Conservation (phyloP, 768 basidiomycete species). For the Kwoniella botswanensis region DNA sequence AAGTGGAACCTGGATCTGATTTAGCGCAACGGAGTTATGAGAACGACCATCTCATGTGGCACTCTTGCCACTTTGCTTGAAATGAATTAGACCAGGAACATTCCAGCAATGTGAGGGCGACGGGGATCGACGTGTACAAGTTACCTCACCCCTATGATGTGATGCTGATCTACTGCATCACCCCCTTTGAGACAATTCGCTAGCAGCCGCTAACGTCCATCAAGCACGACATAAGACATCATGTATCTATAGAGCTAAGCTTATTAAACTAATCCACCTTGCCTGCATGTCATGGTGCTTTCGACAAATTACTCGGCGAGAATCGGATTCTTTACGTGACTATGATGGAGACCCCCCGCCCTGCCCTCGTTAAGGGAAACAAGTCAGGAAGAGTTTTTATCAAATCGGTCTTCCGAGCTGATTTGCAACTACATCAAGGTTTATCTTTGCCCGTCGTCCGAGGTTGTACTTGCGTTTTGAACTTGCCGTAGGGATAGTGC, state of each 20-base stretch:
- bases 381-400: not conserved
- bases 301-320: not conserved
- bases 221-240: constrained; percentile 8
- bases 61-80: too few relatives aligned
- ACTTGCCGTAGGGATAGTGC: too few relatives aligned
- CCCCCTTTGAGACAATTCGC: not conserved
- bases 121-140: not conserved
- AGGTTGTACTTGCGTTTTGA: too few relatives aligned
- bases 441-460: not conserved
- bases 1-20: too few relatives aligned
- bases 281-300: not conserved
- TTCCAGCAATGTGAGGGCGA: not conserved
- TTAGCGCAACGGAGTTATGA: constrained; percentile 2
- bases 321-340: not conserved
- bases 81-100: not conserved
- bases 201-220: not conserved
- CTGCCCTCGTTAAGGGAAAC: not conserved
- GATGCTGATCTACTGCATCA: constrained; percentile 1
- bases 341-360: not conserved
- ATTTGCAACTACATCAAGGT: constrained; percentile 4
- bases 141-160: not conserved
- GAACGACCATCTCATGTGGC: too few relatives aligned
- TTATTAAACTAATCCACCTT: not conserved
- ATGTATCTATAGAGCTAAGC: not conserved
- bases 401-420: constrained; percentile 21